These are phyloP conservation scores for Pseudogymnoascus sp. DNA, from an alignment of 2,329 filamentous ascomycete species.

Conservation along the genomic window DNA sequence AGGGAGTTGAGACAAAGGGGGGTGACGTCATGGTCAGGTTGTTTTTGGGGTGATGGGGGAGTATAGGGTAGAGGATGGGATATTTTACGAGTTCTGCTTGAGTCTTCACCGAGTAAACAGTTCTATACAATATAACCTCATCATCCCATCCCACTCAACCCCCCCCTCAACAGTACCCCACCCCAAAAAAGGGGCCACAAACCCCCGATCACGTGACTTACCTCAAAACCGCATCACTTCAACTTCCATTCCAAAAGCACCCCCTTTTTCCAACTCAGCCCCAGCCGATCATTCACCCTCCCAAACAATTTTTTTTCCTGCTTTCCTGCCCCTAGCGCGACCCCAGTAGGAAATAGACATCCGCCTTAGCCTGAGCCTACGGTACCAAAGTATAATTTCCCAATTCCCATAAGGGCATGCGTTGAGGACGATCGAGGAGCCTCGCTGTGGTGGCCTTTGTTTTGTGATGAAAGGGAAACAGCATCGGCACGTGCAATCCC, in stretches of 20 bases:
- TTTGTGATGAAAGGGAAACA: not conserved
- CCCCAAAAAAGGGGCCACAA: not conserved
- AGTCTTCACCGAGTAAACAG: not conserved
- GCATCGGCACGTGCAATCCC: not conserved
- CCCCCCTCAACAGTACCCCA: not conserved
- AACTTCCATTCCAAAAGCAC: not conserved
- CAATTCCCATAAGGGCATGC: not conserved
- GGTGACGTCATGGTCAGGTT: not conserved
- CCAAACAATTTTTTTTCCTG: not conserved
- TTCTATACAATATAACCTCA: not conserved
- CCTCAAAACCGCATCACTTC: not conserved
- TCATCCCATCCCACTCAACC: not conserved
- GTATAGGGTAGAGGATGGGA: too few species aligned
- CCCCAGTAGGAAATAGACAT: not conserved
- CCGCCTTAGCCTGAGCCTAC: not conserved
- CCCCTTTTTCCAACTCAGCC: not conserved
- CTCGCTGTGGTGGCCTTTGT: too few species aligned
- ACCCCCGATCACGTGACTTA: not conserved
- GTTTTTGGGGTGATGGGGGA: too few species aligned
- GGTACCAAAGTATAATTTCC: constrained; percentile 1
- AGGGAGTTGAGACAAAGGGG: not conserved
- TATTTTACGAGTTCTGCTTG: too few species aligned
- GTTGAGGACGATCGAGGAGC: not conserved
- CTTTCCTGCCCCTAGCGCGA: not conserved
- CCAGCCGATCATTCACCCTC: not conserved